Evolutionary conservation across 2,329 filamentous ascomycete species (phyloP).

Genomic region (Penicillium aurantiogriseum): DNA sequence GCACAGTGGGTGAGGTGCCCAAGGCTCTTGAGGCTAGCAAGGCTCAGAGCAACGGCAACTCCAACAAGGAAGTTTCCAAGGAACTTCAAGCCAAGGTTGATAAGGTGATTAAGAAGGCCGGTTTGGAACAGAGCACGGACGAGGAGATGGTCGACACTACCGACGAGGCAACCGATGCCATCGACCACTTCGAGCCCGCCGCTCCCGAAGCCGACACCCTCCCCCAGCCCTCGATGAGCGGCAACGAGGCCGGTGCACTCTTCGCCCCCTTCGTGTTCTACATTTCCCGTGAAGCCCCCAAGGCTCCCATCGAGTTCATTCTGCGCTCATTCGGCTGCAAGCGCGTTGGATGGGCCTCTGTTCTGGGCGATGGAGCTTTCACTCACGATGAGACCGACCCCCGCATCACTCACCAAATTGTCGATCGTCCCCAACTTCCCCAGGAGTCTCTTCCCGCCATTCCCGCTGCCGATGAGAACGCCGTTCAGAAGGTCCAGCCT

Average conservation of each 20-base stretch:
- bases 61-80: conserved; percentile 61
- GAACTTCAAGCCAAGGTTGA: conserved; percentile 69
- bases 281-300: conserved; percentile 88
- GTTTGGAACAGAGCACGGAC: conserved; percentile 43
- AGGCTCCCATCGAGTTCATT: conserved; percentile 87
- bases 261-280: conserved; percentile 90
- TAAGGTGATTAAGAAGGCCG: conserved; percentile 46
- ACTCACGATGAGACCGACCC: conserved; percentile 85
- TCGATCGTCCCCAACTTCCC: conserved; percentile 77
- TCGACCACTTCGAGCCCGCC: conserved; percentile 88
- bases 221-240: conserved; percentile 69
- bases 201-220: conserved; percentile 83
- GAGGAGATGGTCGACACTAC: conserved; percentile 46
- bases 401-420: conserved; percentile 91
- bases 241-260: conserved; percentile 67
- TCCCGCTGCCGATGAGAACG: conserved; percentile 42
- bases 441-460: conserved; percentile 51
- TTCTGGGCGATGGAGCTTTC: conserved; percentile 87
- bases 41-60: conserved; percentile 52
- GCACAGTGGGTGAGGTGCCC: conserved; percentile 51
- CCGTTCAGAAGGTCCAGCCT: conserved; percentile 48
- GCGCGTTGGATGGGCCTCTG: conserved; percentile 88
- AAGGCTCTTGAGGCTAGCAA: conserved; percentile 54
- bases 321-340: conserved; percentile 94
- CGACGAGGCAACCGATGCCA: conserved; percentile 58